Base-by-base conservation (phyloP, 306 rosid species). In the Prunus fruticosa region DNA sequence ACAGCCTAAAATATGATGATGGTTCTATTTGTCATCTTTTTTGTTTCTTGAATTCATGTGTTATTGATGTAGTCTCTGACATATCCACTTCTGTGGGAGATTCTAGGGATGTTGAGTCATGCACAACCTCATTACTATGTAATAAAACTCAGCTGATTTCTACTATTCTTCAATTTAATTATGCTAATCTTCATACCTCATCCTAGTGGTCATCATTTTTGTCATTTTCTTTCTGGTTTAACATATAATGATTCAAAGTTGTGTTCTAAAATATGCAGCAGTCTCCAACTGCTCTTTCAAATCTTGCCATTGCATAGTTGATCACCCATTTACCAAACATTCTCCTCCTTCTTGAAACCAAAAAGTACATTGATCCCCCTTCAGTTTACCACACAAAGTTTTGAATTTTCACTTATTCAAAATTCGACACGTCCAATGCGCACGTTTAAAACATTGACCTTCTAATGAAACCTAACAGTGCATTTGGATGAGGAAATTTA, bases 261-360 rank as follows among this genome's bases (percentile, higher is more conserved):
- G 32, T 57, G 76, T 72, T 32, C 62, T 64, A 62, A 75, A 13
- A n/a, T 50, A 63, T 50, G 50, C 38, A 68, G 75, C 74, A 76
- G 76, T 77, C 85, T 77, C 75, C 71, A 89, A 76, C 93, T 87
- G 88, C 89, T 75, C 78, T 72, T 13, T 38, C 69, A 72, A 71
- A 72, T 63, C 76, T 84, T 82, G 22, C 69, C 76, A 49, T 73
- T 76, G 66, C 67, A 47, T 61, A 54, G 82, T 81, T 79, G 74
- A 72, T 68, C 79, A 19, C 68, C 86, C 85, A 82, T 82, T 81
- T 69, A 72, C 86, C 78, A 68, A 77, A 34, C 52, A 75, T 73
- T 68, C 69, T 13, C 74, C 84, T 60, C 76, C 69, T 52, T 78
- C 67, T 28, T 27, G 69, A 72, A 50, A 70, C 76, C 80, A 45